Conservation (phyloP, 257 asterid genomes). For the Cruciata laevipes region DNA sequence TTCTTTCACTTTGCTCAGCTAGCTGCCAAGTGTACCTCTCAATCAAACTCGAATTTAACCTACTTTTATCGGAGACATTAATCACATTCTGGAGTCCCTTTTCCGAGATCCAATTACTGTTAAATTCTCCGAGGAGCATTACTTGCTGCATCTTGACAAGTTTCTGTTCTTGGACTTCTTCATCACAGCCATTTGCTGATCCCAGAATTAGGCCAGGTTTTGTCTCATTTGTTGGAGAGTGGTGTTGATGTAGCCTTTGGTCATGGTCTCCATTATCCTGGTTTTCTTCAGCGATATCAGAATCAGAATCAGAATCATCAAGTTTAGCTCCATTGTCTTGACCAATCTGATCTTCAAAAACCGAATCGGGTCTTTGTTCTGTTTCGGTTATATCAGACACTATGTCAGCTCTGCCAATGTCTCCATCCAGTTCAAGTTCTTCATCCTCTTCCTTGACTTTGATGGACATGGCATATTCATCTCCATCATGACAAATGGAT, state of each 20-base stretch:
- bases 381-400: background rate
- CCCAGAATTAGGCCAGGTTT: background rate
- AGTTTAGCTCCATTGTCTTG: slow-evolving; percentile 1
- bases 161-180: background rate
- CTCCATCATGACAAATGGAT: background rate
- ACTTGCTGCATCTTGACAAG: background rate
- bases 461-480: background rate
- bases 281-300: background rate
- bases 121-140: background rate
- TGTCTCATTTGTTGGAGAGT: background rate
- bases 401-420: background rate
- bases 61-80: background rate
- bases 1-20: background rate
- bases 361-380: background rate
- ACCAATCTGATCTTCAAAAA: background rate
- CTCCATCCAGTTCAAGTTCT: background rate
- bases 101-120: background rate
- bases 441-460: background rate
- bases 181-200: background rate
- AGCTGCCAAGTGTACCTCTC: background rate
- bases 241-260: background rate
- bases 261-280: background rate
- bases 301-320: slow-evolving; percentile 1
- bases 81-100: background rate
- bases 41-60: background rate